Base-by-base conservation (phyloP, 768 basidiomycete genomes). In the Amanita phalloides region DNA sequence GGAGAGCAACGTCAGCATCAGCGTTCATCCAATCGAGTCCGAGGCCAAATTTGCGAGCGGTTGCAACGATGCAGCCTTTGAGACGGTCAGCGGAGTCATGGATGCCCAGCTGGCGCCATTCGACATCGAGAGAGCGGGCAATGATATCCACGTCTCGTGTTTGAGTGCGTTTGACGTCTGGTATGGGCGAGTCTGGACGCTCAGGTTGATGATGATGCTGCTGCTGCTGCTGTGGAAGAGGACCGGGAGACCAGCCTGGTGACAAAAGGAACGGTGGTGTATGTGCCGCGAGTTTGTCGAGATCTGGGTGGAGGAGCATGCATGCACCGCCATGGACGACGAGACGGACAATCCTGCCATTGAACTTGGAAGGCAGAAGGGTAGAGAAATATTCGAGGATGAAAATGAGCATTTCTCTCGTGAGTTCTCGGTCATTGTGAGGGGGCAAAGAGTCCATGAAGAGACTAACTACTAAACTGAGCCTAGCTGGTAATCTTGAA, bases 11-110 rank as follows among this genome's bases (percentile, higher is more conserved):
- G 55, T 87, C 85, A 0, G 85, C 80, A 56, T 84, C 80, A 3
- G 79, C 75, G 51, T 86, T 86, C 84, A 87, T 84, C 85, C 85
- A 87, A 61, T 86, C 84, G 50, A 68, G 66, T 21, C 85, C 84
- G 45, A 76, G 70, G 3, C 60, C 58, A 60, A 80, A 73, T 6
- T 63, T 61, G 14, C 56, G 45, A 0, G 84, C 83, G 2, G 82
- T 85, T 30, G 69, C 68, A 8, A 65, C 55, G 44, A 85, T 81
- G 59, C 84, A 85, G 10, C 62, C 63, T 56, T 72, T 70, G 26
- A 87, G 67, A n/a, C 78, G 70, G 3, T 71, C 69, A 11, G 69
- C 72, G 2, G 83, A 81, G 49, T 84, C 78, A 6, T 55, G 51
- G 1, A 79, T 62, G 5, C 80, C 78, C 21, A 68, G 61, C 23